Evolutionary conservation across 805 yeast genomes (phyloP), one percentile per base, ranked within the genome.

Genomic region (Candida vaughaniae): DNA sequence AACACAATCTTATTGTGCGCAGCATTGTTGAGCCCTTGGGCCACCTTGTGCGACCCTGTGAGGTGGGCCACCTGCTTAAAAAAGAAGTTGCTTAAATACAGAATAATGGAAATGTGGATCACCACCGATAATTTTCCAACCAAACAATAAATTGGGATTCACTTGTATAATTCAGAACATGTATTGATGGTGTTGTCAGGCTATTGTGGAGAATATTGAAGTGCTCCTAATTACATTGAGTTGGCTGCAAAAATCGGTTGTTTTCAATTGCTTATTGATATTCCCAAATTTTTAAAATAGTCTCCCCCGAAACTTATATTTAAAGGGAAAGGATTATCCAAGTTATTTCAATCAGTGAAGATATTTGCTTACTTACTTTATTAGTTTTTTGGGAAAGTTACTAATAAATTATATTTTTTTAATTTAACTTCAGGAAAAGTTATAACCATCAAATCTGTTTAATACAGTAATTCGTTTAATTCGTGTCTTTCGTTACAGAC

Each of bases 371-470:
- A 20, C n/a, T 22, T 20, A 20, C 10, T 20, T 16, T 29, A 35
- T 35, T 35, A 29, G 39, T 29, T 29, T 35, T 35, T 35, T 31
- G 39, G 39, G 22, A 35, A 35, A 35, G 33, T 35, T 35, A 17
- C 39, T 35, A 29, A 23, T 35, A 22, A 16, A 29, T 12, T 35
- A 19, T 14, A 22, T 10, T 20, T n/a, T n/a, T n/a, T 20, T 20
- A 20, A 20, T 20, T 14, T 14, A 33, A 17, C 30, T 34, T 34
- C 32, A n/a, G 37, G 37, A 34, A 34, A 34, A 34, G 37, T 28
- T 33, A 25, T 20, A 20, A 25, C 12, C n/a, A 12, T 12, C 28
- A 25, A n/a, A 25, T 12, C 15, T 12, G 28, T 25, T 25, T 8
- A 25, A 25, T 25, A 11, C 15, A 10, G 28, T 25, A 8, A 11